Evolutionary conservation across 73 alveolate genomes (phyloP).

Genomic region (Uronychia binucleata): DNA sequence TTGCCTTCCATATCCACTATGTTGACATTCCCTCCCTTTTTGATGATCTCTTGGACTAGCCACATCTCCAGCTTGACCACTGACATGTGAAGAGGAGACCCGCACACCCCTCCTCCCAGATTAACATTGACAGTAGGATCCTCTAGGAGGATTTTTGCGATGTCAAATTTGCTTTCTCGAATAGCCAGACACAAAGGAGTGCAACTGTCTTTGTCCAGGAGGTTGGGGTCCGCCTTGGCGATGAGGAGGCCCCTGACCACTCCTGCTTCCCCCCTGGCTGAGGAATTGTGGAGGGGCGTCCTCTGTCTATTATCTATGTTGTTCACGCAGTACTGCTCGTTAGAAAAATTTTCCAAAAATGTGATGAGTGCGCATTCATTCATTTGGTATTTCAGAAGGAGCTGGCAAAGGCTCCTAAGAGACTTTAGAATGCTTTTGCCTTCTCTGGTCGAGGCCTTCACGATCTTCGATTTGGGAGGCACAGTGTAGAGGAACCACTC

Average conservation of each 20-base stretch:
- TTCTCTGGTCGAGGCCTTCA: conserved; percentile 46
- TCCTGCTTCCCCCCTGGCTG: conserved; percentile 52
- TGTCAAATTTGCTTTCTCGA: background rate
- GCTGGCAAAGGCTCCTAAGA: conserved; percentile 18
- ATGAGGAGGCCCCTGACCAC: conserved; percentile 58
- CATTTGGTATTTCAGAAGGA: conserved; percentile 12
- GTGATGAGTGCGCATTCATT: conserved; percentile 56
- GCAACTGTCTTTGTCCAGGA: conserved; percentile 32
- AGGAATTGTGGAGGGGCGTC: conserved; percentile 66
- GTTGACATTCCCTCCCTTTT: conserved; percentile 24
- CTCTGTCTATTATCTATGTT: conserved; percentile 33
- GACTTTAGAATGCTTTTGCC: conserved; percentile 12
- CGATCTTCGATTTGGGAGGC: conserved; percentile 61
- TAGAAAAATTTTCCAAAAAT: conserved; percentile 51
- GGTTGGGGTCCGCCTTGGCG: conserved; percentile 46
- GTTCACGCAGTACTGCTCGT: conserved; percentile 14
- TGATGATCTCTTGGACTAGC: conserved; percentile 20
- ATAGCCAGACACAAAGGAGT: background rate
- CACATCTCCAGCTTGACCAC: conserved; percentile 19
- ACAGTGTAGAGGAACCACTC: conserved; percentile 71
- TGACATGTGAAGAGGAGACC: conserved; percentile 34
- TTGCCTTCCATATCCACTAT: conserved; percentile 27
- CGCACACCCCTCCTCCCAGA: conserved; percentile 32
- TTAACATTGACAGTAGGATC: conserved; percentile 3
- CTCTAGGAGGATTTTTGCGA: background rate